Evolutionary conservation across 768 basidiomycete species (phyloP).

Genomic region (Lactarius tabidus): DNA sequence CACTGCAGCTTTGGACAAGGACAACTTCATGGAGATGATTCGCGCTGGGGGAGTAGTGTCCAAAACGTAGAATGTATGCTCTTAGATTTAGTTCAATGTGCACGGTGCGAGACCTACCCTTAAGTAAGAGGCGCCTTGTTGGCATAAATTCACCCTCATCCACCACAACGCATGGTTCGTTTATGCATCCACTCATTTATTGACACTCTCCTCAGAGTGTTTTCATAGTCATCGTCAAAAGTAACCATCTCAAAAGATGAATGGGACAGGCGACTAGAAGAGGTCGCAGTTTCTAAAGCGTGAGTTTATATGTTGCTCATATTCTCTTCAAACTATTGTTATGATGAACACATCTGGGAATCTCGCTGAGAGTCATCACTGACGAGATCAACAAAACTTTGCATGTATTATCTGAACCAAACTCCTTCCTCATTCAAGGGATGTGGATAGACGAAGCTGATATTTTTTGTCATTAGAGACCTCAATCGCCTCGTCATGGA

Average conservation of each 20-base stretch:
- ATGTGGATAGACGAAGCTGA: conserved; percentile 27
- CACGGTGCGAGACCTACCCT: conserved; percentile 3
- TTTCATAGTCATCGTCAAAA: conserved; percentile 42
- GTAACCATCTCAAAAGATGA: conserved; percentile 67
- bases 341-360: conserved; percentile 91
- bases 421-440: conserved; percentile 25
- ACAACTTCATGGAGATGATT: conserved; percentile 81
- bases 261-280: conserved; percentile 81
- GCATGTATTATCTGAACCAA: conserved; percentile 85
- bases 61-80: conserved; percentile 41
- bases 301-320: conserved; percentile 46
- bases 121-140: not conserved
- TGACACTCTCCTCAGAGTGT: conserved; percentile 11
- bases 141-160: conserved; percentile 1
- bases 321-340: conserved; percentile 27
- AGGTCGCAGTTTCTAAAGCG: conserved; percentile 83
- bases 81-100: not conserved
- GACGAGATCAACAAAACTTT: conserved; percentile 62
- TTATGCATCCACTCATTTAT: conserved; percentile 23
- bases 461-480: conserved; percentile 55
- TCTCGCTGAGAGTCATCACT: conserved; percentile 83
- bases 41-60: conserved; percentile 77
- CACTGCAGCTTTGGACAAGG: conserved; percentile 54
- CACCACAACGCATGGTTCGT: conserved; percentile 23
- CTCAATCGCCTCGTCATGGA: conserved; percentile 94